phyloP scores from a whole-genome alignment of 768 basidiomycete genomes.

The Tubosaeta sp. region DNA sequence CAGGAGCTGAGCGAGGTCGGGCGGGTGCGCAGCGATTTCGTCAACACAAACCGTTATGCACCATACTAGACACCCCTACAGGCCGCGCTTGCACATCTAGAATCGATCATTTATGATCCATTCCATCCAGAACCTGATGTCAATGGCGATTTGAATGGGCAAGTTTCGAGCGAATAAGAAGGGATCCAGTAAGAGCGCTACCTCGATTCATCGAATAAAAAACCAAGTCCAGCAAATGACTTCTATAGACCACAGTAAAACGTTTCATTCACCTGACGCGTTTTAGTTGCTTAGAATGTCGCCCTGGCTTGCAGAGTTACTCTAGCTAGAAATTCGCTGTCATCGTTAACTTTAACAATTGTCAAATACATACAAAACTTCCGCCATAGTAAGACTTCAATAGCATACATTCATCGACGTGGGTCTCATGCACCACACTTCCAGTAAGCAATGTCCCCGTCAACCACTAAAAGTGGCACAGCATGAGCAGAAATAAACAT shows the following conservation, averaged over 20 bases:
- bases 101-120: constrained; percentile 72
- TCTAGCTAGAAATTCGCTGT: not conserved
- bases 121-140: constrained; percentile 11
- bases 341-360: not conserved
- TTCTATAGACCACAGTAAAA: not conserved
- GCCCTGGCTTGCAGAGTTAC: not conserved
- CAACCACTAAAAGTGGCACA: constrained; percentile 52
- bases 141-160: constrained; percentile 15
- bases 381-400: not conserved
- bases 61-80: constrained; percentile 75
- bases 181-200: constrained; percentile 9
- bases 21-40: constrained; percentile 90
- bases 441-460: constrained; percentile 93
- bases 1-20: constrained; percentile 84
- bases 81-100: constrained; percentile 80
- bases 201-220: too few species aligned
- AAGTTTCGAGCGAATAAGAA: constrained; percentile 12
- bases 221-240: not conserved
- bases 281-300: not conserved
- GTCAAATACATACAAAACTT: constrained; percentile 11
- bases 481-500: constrained; percentile 1
- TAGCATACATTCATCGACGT: too few species aligned
- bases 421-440: constrained; percentile 64
- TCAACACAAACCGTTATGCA: constrained; percentile 69
- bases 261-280: too few species aligned